Evolutionary conservation across 1,284 basidiomycete genomes (phyloP), one percentile per base, ranked within the genome.

Genomic region (Marasmius sp.): DNA sequence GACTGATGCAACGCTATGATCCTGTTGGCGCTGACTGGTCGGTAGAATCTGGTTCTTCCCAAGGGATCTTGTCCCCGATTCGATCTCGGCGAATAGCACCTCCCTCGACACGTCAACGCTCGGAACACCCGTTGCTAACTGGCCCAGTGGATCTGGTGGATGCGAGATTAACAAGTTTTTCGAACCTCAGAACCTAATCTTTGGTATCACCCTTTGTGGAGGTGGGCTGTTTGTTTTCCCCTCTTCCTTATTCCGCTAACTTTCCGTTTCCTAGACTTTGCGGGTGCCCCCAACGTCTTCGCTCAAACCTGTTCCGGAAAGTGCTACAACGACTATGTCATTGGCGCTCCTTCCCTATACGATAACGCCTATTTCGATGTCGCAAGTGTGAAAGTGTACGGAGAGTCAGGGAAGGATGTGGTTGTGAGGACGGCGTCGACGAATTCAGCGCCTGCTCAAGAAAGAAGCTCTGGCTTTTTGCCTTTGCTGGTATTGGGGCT

Each of bases 151-250:
- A 8, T 20, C 45, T 47, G 45, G 45, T 20, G 78, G 81, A 14
- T 93, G 92, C 72, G 75, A 82, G 56, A 80, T 91, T 38, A 73
- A 77, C 59, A 71, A 78, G 41, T 89, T 82, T 75, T 93, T 94
- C 73, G 71, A 79, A 51, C 74, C 86, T 0, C 89, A 92, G 69
- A 78, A 84, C 59, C 79, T 93, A 52, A 85, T 91, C 37, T 85
- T 93, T 65, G 85, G 89, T 71, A 91, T 91, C 63, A 89, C 91
- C 1, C 82, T 93, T 11, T 93, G 92, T 65, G 88, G 89, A 68
- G 85, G 85, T 87, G 64, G 64, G 80, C 73, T n/a, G 37, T 57
- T 38, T 9, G 43, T 14, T 36, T 36, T 54, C 39, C 34, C 39
- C 54, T 45, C 12, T 16, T 27, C 39, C 43, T 58, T 6, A 49